A percentile compares a stretch with the other conserved stretches of the same genome.
phyloP scores from a whole-genome alignment of 1,284 basidiomycete genomes.

The Xerocomus subilludens region DNA sequence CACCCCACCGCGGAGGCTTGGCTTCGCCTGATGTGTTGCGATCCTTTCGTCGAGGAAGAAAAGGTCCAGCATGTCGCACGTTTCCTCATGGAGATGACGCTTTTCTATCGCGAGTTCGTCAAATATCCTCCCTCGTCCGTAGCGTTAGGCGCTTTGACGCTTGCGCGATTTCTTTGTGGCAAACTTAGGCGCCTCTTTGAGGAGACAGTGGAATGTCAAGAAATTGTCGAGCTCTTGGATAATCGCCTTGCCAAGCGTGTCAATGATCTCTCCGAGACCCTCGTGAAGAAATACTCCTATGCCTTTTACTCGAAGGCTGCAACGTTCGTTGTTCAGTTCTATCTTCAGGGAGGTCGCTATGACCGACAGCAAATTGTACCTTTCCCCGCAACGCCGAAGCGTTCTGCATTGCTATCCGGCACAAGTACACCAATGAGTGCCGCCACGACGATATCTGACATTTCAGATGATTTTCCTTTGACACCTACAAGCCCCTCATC shows the following conservation, averaged over 20 bases:
- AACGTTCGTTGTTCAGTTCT: constrained; percentile 91
- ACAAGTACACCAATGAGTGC: constrained; percentile 78
- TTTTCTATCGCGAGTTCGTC: constrained; percentile 97
- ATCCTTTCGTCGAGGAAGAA: constrained; percentile 79
- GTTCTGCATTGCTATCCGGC: constrained; percentile 61
- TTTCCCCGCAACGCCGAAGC: constrained; percentile 78
- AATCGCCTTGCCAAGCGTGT: constrained; percentile 85
- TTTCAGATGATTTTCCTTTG: constrained; percentile 82
- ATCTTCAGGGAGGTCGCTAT: constrained; percentile 82
- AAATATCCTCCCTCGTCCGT: constrained; percentile 87
- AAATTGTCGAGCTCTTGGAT: constrained; percentile 89
- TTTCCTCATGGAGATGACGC: constrained; percentile 98
- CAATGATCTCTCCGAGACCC: constrained; percentile 90
- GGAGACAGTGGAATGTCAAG: constrained; percentile 79
- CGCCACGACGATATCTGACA: constrained; percentile 75
- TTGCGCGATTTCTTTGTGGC: constrained; percentile 89
- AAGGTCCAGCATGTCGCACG: constrained; percentile 95
- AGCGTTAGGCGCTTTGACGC: constrained; percentile 87
- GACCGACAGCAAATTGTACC: constrained; percentile 61
- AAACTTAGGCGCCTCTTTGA: constrained; percentile 81
- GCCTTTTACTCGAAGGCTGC: constrained; percentile 95
- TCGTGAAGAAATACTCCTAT: constrained; percentile 98
- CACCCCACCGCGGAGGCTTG: constrained; percentile 98
- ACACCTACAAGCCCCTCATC: constrained; percentile 78
- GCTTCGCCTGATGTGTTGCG: constrained; percentile 85